Base-by-base conservation (phyloP, 257 asterid species). In the Plectranthus barbatus region DNA sequence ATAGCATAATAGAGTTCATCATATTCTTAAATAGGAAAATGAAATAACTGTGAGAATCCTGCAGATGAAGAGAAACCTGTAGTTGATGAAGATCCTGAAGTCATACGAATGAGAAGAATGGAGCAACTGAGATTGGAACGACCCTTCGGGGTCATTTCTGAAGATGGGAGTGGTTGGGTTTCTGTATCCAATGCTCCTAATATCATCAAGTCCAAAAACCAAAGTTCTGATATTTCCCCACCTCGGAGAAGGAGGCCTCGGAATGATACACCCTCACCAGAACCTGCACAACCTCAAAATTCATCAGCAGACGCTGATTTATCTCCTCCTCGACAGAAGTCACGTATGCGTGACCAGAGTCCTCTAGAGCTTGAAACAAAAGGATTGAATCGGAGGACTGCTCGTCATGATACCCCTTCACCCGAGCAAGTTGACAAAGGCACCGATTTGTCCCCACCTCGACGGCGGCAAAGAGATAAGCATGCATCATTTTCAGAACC, bases 91-190 rank as follows among this genome's bases (percentile, higher is more conserved):
- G 96, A 84, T 76, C 75, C 87, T 66, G 97, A 87, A 56, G 89
- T 90, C 69, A 90, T 82, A 63, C 90, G 86, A 34, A 75, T 91
- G 94, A 91, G 75, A 71, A 83, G 94, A 62, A 69, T 88, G 54
- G 98, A 91, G 81, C 68, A 72, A 63, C 73, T 88, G 40, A 76
- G 71, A 45, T 45, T 81, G 3, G 75, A 77, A 70, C 84, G 90
- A 6, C 88, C 90, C 24, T 79, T 67, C 62, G 97, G 96, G 46
- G 71, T 75, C 62, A 78, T 87, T 69, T 84, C 94, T 21, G 98
- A 91, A 76, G 96, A 91, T 79, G 98, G 96, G 72, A 89, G 97
- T 80, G 98, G 98, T 56, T 92, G 97, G 98, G 71, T 88, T 34
- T 66, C 95, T 17, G 67, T 89, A 6, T 72, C 90, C 31, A 71